Evolutionary conservation across 306 rosid genomes (phyloP), one percentile per base, ranked within the genome.

Genomic region (Vigna nakashimae): DNA sequence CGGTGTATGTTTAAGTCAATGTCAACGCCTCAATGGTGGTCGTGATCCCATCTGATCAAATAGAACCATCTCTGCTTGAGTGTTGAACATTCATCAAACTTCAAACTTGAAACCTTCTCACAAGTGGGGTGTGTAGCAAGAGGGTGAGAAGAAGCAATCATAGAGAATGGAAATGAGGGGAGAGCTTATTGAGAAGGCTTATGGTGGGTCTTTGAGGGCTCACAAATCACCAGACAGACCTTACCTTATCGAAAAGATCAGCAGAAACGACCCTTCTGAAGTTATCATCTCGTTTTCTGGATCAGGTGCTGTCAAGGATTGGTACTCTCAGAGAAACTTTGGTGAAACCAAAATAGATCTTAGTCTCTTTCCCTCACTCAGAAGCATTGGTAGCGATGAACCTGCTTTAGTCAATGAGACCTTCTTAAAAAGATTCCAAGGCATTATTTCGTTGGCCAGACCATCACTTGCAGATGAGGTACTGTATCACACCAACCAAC

Each of bases 321-420:
- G 87, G 90, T 85, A 32, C 63, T 62, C 79, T 30, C 65, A 45
- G 0, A 18, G 10, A 2, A 20, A 84, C 4, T 90, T 92, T 28
- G 96, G 93, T 17, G 91, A 87, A 71, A 77, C 85, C 3, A 1
- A 60, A 43, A 80, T 89, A 69, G 30, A 88, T 65, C 63, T 36
- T 3, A 1, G 1, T 0, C 76, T 73, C 0, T 95, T 95, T 53
- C 91, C 89, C 18, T 89, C 88, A 0, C 68, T 92, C 48, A 88
- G 34, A 81, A 89, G 92, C 52, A 68, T 95, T 45, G 93, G 98
- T 2, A 81, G 71, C 3, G 76, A 77, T 10, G 90, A 88, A 24
- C 28, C 51, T 26, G 97, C 92, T n/a, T 2, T 1, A 0, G 87
- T 92, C 3, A 92, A 90, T 72, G 28, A 82, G 60, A 86, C 86